Conservation (phyloP, 208 protist genomes). For the Acanthamoeba lenticulata region DNA sequence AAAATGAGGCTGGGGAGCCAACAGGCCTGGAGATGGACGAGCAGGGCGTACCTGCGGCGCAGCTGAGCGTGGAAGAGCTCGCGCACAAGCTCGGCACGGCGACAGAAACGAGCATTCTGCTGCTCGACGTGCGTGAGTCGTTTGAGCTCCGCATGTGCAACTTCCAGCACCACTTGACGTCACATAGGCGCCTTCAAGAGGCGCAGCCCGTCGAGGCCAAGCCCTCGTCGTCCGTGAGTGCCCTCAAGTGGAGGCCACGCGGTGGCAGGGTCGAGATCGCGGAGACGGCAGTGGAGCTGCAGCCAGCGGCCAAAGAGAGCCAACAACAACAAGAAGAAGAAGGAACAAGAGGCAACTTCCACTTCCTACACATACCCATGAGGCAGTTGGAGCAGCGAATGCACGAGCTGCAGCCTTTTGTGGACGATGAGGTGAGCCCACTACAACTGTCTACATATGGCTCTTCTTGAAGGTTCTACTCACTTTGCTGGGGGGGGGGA, state of each 20-base stretch:
- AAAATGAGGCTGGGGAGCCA: no score
- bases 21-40: not conserved
- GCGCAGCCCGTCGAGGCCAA: not conserved
- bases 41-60: no score
- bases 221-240: not conserved
- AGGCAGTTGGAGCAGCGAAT: not conserved
- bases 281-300: not conserved
- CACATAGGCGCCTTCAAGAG: not conserved
- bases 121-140: not conserved
- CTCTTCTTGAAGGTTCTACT: not conserved
- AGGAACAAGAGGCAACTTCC: not conserved
- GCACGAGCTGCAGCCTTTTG: not conserved
- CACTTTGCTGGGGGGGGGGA: not conserved
- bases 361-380: not conserved
- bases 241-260: not conserved
- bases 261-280: not conserved
- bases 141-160: not conserved
- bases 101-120: no score
- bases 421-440: not conserved
- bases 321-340: not conserved
- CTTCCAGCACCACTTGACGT: not conserved
- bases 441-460: not conserved
- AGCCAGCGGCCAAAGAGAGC: not conserved
- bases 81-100: no score
- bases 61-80: no score